These are phyloP conservation scores for Acanthamoeba polyphaga DNA, from an alignment of 208 protist species.

Conservation along the genomic window DNA sequence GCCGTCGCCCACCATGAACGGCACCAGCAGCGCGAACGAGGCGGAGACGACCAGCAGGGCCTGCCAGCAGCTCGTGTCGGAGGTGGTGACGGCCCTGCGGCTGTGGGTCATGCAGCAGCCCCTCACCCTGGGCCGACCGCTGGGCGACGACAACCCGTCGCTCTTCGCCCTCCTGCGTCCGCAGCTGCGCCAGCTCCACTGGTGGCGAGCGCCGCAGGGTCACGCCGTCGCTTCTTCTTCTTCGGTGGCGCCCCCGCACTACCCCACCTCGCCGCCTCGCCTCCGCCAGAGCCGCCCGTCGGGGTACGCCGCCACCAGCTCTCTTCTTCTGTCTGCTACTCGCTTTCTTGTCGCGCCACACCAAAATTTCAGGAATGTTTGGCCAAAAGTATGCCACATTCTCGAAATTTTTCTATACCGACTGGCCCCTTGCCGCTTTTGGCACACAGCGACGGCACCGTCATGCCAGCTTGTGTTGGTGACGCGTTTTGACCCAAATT, in stretches of 20 bases:
- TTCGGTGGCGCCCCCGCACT: not conserved
- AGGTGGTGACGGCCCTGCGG: slow-evolving; percentile 23
- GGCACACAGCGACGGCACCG: no score
- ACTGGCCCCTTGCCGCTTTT: no score
- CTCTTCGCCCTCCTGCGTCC: slow-evolving; percentile 5
- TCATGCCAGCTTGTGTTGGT: no score
- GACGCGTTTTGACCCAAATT: no score
- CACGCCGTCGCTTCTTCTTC: not conserved
- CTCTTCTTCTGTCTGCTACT: not conserved
- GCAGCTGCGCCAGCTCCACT: slow-evolving; percentile 15
- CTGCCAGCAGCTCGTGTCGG: slow-evolving; percentile 28
- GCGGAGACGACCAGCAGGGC: not conserved
- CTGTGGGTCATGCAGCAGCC: slow-evolving; percentile 50
- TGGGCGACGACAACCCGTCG: slow-evolving; percentile 43
- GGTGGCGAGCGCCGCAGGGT: not conserved
- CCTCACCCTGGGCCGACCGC: slow-evolving; percentile 13
- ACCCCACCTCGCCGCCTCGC: not conserved
- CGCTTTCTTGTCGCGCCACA: not conserved
- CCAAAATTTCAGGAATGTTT: not conserved
- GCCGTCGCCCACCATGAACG: not conserved
- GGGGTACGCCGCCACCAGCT: not conserved
- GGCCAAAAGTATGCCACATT: no score
- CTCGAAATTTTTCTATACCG: no score
- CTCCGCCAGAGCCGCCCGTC: no score
- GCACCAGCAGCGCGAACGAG: not conserved